Conservation (phyloP, 2,329 filamentous ascomycete species). For the Epichloe hybrida region DNA sequence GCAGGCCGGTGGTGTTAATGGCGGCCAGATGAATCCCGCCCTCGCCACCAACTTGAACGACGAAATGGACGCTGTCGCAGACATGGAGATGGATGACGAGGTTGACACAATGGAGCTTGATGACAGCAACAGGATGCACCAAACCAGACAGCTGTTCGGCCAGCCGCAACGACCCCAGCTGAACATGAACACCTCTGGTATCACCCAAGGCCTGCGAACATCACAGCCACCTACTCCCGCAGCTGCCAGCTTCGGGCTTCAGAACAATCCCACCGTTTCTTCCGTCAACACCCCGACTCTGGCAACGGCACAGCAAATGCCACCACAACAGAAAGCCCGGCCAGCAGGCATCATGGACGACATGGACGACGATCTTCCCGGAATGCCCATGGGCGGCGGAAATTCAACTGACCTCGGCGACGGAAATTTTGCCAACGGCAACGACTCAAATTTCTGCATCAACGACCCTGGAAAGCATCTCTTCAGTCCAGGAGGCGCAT, state of each 20-base stretch:
- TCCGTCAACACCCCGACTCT: conserved; percentile 93
- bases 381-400: conserved; percentile 48
- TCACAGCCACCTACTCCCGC: conserved; percentile 81
- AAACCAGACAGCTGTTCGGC: conserved; percentile 55
- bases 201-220: conserved; percentile 65
- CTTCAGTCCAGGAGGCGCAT: conserved; percentile 70
- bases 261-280: conserved; percentile 91
- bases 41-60: conserved; percentile 29
- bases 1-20: conserved; percentile 13
- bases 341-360: conserved; percentile 42
- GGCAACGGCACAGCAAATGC: conserved; percentile 65
- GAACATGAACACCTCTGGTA: conserved; percentile 65
- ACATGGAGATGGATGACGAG: conserved; percentile 94
- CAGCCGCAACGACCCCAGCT: conserved; percentile 55
- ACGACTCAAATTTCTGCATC: conserved; percentile 48
- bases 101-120: conserved; percentile 53
- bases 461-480: conserved; percentile 91
- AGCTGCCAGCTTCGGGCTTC: conserved; percentile 61
- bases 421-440: conserved; percentile 36
- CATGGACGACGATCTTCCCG: conserved; percentile 60
- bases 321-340: conserved; percentile 43
- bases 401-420: conserved; percentile 37
- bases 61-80: conserved; percentile 75
- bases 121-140: conserved; percentile 51
- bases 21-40: conserved; percentile 28